These are phyloP conservation scores for Trematosphaeria pertusa DNA, from an alignment of 2,329 filamentous ascomycete species.

Conservation along the genomic window DNA sequence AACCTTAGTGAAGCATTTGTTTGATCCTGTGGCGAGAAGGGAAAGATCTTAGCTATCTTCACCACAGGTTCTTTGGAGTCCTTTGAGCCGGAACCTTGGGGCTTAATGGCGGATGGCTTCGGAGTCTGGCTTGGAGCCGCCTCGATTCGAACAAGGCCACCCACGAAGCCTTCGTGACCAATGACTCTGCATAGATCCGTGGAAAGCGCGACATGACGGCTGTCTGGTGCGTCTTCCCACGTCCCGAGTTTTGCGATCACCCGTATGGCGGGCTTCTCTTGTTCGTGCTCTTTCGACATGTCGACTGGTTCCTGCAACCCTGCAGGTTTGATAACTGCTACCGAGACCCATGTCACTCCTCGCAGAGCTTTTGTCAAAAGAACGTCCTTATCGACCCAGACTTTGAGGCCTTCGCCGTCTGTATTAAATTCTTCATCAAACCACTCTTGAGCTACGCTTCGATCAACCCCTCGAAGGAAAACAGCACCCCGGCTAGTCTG, in stretches of 20 bases:
- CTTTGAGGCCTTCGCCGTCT: slow-evolving; percentile 64
- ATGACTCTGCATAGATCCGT: slow-evolving; percentile 76
- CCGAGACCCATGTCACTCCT: slow-evolving; percentile 76
- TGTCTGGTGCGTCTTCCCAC: slow-evolving; percentile 89
- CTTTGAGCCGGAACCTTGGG: slow-evolving; percentile 38
- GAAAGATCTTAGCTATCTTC: slow-evolving; percentile 77
- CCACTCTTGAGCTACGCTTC: slow-evolving; percentile 72
- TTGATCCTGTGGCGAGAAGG: slow-evolving; percentile 69
- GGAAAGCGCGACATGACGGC: slow-evolving; percentile 80
- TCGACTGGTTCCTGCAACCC: slow-evolving; percentile 76
- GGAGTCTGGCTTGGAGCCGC: slow-evolving; percentile 77
- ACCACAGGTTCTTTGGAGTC: slow-evolving; percentile 57
- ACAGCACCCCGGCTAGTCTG: slow-evolving; percentile 69
- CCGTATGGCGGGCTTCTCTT: slow-evolving; percentile 66
- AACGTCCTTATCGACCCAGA: slow-evolving; percentile 87
- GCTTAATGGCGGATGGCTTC: slow-evolving; percentile 60
- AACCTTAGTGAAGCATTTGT: slow-evolving; percentile 76
- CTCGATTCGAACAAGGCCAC: slow-evolving; percentile 86
- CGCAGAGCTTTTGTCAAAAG: slow-evolving; percentile 74
- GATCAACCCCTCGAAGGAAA: slow-evolving; percentile 82
- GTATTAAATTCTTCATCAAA: slow-evolving; percentile 71
- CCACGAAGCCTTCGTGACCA: slow-evolving; percentile 75
- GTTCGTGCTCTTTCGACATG: slow-evolving; percentile 71
- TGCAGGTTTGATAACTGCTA: slow-evolving; percentile 86
- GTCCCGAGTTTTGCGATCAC: slow-evolving; percentile 76